Evolutionary conservation across 2,329 filamentous ascomycete species (phyloP), one percentile per base, ranked within the genome.

Genomic region (Ceratocystis harringtonii): DNA sequence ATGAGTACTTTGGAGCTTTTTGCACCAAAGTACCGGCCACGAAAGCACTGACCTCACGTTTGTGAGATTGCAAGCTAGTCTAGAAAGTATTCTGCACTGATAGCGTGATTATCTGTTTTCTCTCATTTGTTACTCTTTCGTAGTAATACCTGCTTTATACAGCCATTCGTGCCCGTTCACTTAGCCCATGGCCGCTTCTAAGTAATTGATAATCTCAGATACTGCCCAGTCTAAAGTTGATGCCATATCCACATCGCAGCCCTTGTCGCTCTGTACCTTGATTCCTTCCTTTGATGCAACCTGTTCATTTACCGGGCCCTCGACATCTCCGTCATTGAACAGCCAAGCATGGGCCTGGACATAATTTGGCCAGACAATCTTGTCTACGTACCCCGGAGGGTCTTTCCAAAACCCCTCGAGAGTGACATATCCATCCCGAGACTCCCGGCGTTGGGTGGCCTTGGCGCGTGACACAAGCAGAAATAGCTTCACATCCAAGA

Each of bases 281-380:
- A 84, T 81, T 25, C 74, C 75, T 69, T 77, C 75, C 65, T 72
- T 72, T 28, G 69, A 68, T 69, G 83, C 73, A 61, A 79, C 77
- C 0, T 77, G 74, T 19, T 75, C 72, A 50, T 81, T 77, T 8
- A 85, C 72, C 60, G 75, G 71, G 0, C 82, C 82, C 70, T 88
- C 82, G 0, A 90, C 88, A 72, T 92, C 78, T 0, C 83, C 86
- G 6, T 77, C 76, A 69, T 85, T 75, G 72, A 96, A 94, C 73
- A 99, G 78, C 80, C 89, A 95, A 25, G 78, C 78, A 76, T 97
- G 92, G 70, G 90, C 84, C 64, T 82, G 79, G 2, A 88, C 89
- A 74, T 96, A 97, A 71, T 95, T 92, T 2, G 92, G 92, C 94
- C 94, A 99, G 3, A 99, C 94, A 65, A 99, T 82, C 73, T 88